These are phyloP conservation scores for Groenewaldozyma salmanticensis DNA, from an alignment of 805 yeast genomes.

Conservation along the genomic window DNA sequence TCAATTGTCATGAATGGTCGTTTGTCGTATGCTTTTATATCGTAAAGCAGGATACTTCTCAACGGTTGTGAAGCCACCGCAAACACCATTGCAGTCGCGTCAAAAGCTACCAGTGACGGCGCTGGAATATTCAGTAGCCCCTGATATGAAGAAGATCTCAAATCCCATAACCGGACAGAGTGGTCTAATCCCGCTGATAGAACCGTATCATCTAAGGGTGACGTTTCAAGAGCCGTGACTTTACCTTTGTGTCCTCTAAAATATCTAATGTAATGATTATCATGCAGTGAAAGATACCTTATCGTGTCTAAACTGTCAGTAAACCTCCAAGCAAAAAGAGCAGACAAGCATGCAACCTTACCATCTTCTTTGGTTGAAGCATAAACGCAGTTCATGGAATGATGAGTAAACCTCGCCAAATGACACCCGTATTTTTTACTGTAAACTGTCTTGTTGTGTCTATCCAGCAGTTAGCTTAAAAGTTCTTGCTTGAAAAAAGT, in stretches of 20 bases:
- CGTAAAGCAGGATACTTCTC: slow-evolving; percentile 48
- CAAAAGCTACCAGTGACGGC: slow-evolving; percentile 57
- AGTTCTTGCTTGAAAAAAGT: not conserved
- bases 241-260: slow-evolving; percentile 78
- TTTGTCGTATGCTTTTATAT: slow-evolving; percentile 45
- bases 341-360: slow-evolving; percentile 26
- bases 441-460: slow-evolving; percentile 47
- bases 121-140: slow-evolving; percentile 50
- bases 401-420: slow-evolving; percentile 73
- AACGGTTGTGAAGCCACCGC: slow-evolving; percentile 48
- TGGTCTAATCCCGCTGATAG: slow-evolving; percentile 65
- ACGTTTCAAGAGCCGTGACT: slow-evolving; percentile 63
- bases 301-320: slow-evolving; percentile 29
- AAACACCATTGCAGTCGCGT: slow-evolving; percentile 76
- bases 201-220: slow-evolving; percentile 57
- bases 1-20: slow-evolving; percentile 44
- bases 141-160: slow-evolving; percentile 35
- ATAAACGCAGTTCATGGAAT: slow-evolving; percentile 60
- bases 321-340: not conserved
- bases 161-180: slow-evolving; percentile 82
- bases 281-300: slow-evolving; percentile 64
- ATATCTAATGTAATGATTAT: slow-evolving; percentile 73
- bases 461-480: slow-evolving; percentile 4
- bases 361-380: slow-evolving; percentile 78
- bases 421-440: slow-evolving; percentile 92